Evolutionary conservation across 2,329 filamentous ascomycete genomes (phyloP), one percentile per base, ranked within the genome.

Genomic region (Aspergillus fumigatus): DNA sequence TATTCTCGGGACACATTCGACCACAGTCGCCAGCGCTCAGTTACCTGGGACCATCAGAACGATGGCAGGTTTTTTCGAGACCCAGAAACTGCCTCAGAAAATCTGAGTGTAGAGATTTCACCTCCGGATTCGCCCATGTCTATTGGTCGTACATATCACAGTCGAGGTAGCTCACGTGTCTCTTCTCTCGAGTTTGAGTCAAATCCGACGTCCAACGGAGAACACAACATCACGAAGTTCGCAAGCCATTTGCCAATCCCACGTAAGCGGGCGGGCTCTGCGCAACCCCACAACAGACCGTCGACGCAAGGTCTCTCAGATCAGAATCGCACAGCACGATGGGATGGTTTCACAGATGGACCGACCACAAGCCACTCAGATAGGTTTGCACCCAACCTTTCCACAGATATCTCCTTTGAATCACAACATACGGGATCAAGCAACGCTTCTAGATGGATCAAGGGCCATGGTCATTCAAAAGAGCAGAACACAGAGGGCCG

Each of bases 261-360:
- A 55, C 67, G 63, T 51, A 67, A 65, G 60, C 62, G 57, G 23
- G 47, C 54, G 29, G 55, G 51, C 35, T 57, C 59, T 27, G 35
- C 26, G 8, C 64, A 47, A 54, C 45, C 58, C 10, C 55, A 55
- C 17, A 50, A 43, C 32, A 40, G 26, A 5, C 60, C 48, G n/a
- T 50, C 51, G 29, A 60, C 52, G 32, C 62, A 61, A 10, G 62
- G 62, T 43, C 55, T 61, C 9, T 59, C 61, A 11, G 62, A 60
- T 49, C 47, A 53, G 17, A 49, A 61, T 9, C 38, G 59, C 54
- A 47, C 55, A 43, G 69, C 70, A n/a, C 62, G 62, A 63, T 88
- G 86, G 86, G 85, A 90, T 72, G 82, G 82, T 50, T 84, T 82
- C 67, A 87, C 87, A 3, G 86, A 85, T 8, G 86, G 89, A 65